Base-by-base conservation (phyloP, 31 red algal genomes). In the Bonnemaisonia californica region DNA sequence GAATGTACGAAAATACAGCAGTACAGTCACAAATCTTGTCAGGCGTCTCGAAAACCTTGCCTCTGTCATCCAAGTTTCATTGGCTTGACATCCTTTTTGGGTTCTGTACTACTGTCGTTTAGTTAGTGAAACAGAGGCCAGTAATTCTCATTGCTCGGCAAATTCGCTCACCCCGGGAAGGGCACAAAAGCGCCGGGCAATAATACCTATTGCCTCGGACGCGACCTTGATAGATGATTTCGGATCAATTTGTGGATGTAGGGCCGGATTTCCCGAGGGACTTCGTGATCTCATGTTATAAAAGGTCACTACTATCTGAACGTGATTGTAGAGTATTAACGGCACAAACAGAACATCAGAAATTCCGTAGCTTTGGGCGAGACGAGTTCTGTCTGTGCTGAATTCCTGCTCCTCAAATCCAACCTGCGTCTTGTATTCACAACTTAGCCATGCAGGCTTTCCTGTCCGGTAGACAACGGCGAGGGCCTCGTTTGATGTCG, bases 281-380 rank as follows among this genome's bases (percentile, higher is more conserved):
- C 71, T 40, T 45, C 73, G 57, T n/a, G 73, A 78, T 56, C 73
- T 56, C 73, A 87, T 78, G 33, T 87, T 87, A 35, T 89, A 89
- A 54, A 89, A 89, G 2, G 68, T 72, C 35, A 81, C 75, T 41
- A 89, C 85, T 3, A 80, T 81, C 67, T 89, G 85, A 28, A 89
- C 85, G 57, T 81, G 85, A 60, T 81, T 81, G 76, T 89, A 89
- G 12, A 89, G 75, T 34, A 74, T 74, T 33, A 89, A 27, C 57
- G 85, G 85, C 27, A 89, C 48, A 54, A 68, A 81, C 31, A 89
- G 58, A 33, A 81, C 76, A 45, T 87, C 83, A 38, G 83, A 77
- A 57, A 87, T 76, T 13, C 83, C 83, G 41, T 78, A 87, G 36
- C 51, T 87, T n/a, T 41, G 58, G 23, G 83, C 83, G 39, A 41